Percentiles rank a stretch among this genome's conserved stretches.
Evolutionary conservation across 2,329 filamentous ascomycete species (phyloP).

Genomic region (Fusarium floridanum): DNA sequence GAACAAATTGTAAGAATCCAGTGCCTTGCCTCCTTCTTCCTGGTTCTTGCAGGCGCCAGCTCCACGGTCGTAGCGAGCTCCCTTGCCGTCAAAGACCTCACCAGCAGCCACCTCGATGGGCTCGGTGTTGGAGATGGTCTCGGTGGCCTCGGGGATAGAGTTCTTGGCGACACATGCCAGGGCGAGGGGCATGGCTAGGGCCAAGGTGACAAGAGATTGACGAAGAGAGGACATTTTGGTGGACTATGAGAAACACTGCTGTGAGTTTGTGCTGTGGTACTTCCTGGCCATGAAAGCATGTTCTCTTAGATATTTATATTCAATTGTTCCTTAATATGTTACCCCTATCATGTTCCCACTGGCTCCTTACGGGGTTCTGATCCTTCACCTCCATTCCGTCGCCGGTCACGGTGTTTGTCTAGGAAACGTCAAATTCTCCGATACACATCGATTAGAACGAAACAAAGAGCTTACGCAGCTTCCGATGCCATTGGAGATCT

Average conservation of each 20-base stretch:
- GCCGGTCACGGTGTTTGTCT: background rate
- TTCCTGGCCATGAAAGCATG: background rate
- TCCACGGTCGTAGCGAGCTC: constrained; percentile 51
- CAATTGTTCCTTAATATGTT: background rate
- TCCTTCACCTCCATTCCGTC: background rate
- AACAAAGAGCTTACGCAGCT: background rate
- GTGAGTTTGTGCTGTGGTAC: background rate
- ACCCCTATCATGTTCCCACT: background rate
- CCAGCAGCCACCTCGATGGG: constrained; percentile 47
- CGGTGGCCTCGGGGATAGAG: constrained; percentile 43
- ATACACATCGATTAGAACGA: background rate
- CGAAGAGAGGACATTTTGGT: constrained; percentile 3
- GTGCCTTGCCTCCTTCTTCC: constrained; percentile 52
- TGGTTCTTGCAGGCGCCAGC: constrained; percentile 51
- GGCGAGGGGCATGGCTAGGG: constrained; percentile 43
- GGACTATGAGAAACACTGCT: background rate
- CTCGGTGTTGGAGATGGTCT: constrained; percentile 36
- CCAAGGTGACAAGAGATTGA: constrained; percentile 16
- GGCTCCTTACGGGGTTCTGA: background rate
- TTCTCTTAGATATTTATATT: background rate
- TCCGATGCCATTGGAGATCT: background rate
- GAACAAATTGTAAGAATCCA: too few species aligned
- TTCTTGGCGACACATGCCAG: constrained; percentile 39
- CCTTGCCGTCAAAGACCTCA: constrained; percentile 47
- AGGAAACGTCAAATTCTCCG: background rate